Percentiles rank a stretch among this genome's conserved stretches.
These are phyloP conservation scores for Eucalyptus camaldulensis DNA, from an alignment of 345 rosid species.

Conservation along the genomic window DNA sequence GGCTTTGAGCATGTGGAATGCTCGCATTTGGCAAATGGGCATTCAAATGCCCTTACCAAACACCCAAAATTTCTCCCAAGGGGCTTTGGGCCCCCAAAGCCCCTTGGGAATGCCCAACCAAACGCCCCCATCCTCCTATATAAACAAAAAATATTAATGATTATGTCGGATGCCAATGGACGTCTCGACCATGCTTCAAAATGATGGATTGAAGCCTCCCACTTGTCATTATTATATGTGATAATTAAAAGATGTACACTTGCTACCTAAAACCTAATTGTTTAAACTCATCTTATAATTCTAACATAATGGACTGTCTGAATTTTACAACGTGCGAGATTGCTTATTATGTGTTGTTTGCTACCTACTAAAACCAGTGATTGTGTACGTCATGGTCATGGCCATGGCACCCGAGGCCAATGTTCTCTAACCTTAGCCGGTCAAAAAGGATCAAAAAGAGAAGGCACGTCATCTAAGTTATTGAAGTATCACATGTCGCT, in stretches of 20 bases:
- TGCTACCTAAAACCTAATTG: neutral
- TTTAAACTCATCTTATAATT: neutral
- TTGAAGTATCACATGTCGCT: neutral
- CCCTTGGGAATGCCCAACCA: too few species aligned
- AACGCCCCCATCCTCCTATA: neutral
- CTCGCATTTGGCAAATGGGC: too few species aligned
- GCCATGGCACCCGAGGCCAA: neutral
- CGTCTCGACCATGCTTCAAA: neutral
- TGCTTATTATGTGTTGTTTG: fast-evolving
- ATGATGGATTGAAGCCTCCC: neutral
- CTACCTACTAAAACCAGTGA: neutral
- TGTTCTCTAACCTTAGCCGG: neutral
- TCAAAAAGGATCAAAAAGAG: fast-evolving
- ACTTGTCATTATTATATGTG: neutral
- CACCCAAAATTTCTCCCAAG: too few species aligned
- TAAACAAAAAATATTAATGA: neutral
- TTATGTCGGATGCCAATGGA: neutral
- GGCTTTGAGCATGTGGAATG: too few species aligned
- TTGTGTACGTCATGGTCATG: fast-evolving
- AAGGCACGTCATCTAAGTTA: neutral
- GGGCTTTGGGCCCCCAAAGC: too few species aligned
- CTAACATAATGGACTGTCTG: neutral
- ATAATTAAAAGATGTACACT: neutral
- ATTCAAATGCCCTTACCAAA: too few species aligned
- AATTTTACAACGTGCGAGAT: neutral